A percentile compares a stretch with the other conserved stretches of the same genome.
These are phyloP conservation scores for Phytophthora melonis DNA, from an alignment of 352 stramenopile genomes.

Conservation along the genomic window DNA sequence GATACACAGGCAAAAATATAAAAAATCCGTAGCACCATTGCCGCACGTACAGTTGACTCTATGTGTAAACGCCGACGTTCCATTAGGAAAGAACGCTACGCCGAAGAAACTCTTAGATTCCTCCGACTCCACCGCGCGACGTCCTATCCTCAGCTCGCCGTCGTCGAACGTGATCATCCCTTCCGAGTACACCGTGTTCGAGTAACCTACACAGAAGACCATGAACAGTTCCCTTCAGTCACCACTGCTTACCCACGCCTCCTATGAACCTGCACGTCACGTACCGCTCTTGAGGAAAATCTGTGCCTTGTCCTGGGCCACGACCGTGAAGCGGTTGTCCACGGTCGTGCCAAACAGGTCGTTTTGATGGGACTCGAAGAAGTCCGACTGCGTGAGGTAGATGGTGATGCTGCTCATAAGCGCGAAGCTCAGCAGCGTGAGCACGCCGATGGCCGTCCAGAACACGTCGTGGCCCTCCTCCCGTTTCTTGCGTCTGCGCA, in stretches of 20 bases:
- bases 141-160: constrained; percentile 70
- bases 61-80: constrained; percentile 75
- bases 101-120: constrained; percentile 77
- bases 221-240: neutral
- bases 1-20: neutral
- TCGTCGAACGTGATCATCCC: constrained; percentile 76
- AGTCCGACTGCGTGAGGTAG: constrained; percentile 83
- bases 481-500: constrained; percentile 64
- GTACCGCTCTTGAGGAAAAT: constrained; percentile 86
- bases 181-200: constrained; percentile 73
- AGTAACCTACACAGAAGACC: constrained; percentile 56
- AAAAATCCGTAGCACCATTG: no score
- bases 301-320: constrained; percentile 76
- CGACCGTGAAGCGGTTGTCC: constrained; percentile 84
- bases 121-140: constrained; percentile 52
- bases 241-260: neutral
- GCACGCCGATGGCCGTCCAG: constrained; percentile 76
- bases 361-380: constrained; percentile 84
- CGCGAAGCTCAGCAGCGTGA: constrained; percentile 74
- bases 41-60: constrained; percentile 57
- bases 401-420: constrained; percentile 68
- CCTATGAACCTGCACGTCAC: neutral
- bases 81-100: constrained; percentile 73
- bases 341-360: constrained; percentile 86
- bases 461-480: constrained; percentile 67